Evolutionary conservation across 306 rosid genomes (phyloP).

Genomic region (Trichosanthes truncata): DNA sequence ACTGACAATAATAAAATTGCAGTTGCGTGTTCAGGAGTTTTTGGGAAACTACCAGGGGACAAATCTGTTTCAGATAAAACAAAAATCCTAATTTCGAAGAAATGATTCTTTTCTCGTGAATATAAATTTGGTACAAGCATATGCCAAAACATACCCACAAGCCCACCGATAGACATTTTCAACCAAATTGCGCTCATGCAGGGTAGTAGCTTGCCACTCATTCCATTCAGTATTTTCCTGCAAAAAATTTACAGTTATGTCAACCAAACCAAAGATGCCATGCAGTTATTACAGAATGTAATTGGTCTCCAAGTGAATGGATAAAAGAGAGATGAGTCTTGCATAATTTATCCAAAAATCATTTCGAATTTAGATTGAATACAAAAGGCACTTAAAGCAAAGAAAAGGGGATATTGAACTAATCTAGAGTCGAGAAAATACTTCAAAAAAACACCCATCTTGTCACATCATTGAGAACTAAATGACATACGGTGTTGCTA

Average conservation of each 20-base stretch:
- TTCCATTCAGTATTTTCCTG: conserved; percentile 84
- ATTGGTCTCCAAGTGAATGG: neutral
- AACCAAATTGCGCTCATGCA: conserved; percentile 84
- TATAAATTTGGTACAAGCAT: neutral
- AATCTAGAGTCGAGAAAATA: neutral
- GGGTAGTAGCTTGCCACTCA: conserved; percentile 73
- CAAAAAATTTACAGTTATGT: conserved; percentile 15
- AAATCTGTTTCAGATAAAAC: neutral
- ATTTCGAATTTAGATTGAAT: neutral
- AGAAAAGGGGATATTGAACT: neutral
- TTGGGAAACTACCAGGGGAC: neutral
- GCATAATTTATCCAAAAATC: neutral
- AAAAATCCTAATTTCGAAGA: neutral
- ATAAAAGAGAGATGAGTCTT: neutral
- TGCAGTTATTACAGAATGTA: neutral
- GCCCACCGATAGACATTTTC: conserved; percentile 91
- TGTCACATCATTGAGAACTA: neutral
- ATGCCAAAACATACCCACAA: conserved; percentile 66
- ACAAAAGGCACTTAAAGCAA: neutral
- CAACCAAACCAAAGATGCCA: neutral
- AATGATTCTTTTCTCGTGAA: neutral
- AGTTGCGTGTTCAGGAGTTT: neutral
- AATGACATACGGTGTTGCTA: neutral
- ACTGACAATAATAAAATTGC: neutral
- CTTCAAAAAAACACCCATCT: neutral